These are phyloP conservation scores for Pleurotus ostreatus DNA, from an alignment of 768 basidiomycete species.

Conservation along the genomic window DNA sequence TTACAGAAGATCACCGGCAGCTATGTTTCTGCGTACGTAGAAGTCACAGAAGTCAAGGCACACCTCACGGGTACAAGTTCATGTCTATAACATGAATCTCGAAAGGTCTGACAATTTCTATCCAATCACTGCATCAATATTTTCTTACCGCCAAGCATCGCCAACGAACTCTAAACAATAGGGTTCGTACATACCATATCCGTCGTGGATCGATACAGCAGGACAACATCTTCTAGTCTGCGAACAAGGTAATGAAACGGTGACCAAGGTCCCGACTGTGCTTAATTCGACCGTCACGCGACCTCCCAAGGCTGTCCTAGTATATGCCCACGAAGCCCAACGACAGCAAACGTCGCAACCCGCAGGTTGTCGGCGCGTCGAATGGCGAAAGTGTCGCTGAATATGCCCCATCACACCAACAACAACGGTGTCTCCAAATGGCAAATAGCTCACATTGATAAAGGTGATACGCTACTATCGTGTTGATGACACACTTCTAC, in stretches of 20 bases:
- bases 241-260: background rate
- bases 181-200: background rate
- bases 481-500: no score
- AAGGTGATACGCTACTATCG: no score
- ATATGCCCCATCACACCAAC: no score
- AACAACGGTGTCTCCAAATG: no score
- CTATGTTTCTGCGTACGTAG: background rate
- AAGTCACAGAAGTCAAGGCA: no score
- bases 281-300: conserved; percentile 1
- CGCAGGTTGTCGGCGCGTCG: background rate
- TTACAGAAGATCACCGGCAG: no score
- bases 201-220: background rate
- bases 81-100: background rate
- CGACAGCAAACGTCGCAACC: no score
- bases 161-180: background rate
- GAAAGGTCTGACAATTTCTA: conserved; percentile 2
- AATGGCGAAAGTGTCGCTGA: background rate
- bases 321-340: no score
- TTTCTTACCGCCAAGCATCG: background rate
- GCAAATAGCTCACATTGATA: no score
- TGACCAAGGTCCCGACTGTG: conserved; percentile 5
- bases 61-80: no score
- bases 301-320: background rate
- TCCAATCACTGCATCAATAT: background rate
- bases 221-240: background rate